Evolutionary conservation across 73 alveolate species (phyloP).

Genomic region (Paramecium biaurelia): DNA sequence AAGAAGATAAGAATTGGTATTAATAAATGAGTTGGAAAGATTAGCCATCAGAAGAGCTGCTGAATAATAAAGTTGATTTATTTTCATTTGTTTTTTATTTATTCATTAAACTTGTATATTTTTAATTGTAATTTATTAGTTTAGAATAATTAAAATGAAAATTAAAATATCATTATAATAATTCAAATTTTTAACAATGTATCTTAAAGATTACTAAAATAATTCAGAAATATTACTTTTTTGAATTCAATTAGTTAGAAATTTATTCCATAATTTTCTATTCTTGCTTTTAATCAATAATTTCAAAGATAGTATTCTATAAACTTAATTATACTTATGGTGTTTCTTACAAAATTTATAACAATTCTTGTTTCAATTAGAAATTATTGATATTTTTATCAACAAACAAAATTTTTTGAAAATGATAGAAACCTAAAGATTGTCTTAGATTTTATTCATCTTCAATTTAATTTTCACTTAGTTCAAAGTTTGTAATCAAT

Average conservation of each 20-base stretch:
- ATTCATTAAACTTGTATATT: neutral
- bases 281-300: too few relatives aligned
- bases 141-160: neutral
- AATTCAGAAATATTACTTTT: neutral
- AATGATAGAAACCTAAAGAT: neutral
- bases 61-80: neutral
- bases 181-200: neutral
- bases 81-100: neutral
- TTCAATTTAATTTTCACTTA: neutral
- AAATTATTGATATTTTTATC: neutral
- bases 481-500: neutral
- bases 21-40: constrained; percentile 35
- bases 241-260: neutral
- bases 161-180: neutral
- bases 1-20: constrained; percentile 29
- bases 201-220: neutral
- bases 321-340: neutral
- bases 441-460: neutral
- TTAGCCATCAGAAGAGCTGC: constrained; percentile 47
- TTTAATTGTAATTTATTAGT: neutral
- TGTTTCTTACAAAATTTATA: neutral
- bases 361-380: neutral
- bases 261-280: neutral
- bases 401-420: neutral
- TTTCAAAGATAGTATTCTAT: neutral